Evolutionary conservation across 169 alveolate genomes (phyloP).

Genomic region (Ichthyophthirius multifiliis): DNA sequence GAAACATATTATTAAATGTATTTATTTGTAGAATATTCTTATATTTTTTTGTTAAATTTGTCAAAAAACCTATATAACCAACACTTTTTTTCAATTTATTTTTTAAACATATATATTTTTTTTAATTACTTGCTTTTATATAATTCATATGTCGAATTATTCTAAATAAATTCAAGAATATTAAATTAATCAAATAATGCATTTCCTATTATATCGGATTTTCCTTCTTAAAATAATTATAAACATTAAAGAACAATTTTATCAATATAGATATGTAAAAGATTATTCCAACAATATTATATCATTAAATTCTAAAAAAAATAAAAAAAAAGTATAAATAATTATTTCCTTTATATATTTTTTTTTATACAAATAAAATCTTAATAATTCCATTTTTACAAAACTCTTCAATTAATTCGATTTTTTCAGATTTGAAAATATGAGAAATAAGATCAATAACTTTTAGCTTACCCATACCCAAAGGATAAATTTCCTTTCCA

Average conservation of each 20-base stretch:
- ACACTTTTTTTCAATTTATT: neutral
- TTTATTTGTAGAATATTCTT: neutral
- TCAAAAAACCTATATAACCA: constrained; percentile 2
- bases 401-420: neutral
- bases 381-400: neutral
- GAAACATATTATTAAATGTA: neutral
- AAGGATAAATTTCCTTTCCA: neutral
- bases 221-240: neutral
- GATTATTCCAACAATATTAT: neutral
- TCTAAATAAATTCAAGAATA: neutral
- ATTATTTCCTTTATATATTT: too few relatives aligned
- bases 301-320: neutral
- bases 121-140: neutral
- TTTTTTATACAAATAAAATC: neutral
- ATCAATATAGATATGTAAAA: neutral
- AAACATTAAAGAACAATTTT: neutral
- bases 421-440: neutral
- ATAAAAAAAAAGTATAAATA: neutral
- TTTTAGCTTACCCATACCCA: constrained; percentile 1
- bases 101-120: too few relatives aligned
- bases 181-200: constrained; percentile 2
- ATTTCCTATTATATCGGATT: neutral
- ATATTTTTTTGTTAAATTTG: neutral
- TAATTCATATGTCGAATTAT: neutral
- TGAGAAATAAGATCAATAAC: constrained; percentile 1